Evolutionary conservation across 1,284 basidiomycete genomes (phyloP), one percentile per base, ranked within the genome.

Genomic region (Pascua sp.): DNA sequence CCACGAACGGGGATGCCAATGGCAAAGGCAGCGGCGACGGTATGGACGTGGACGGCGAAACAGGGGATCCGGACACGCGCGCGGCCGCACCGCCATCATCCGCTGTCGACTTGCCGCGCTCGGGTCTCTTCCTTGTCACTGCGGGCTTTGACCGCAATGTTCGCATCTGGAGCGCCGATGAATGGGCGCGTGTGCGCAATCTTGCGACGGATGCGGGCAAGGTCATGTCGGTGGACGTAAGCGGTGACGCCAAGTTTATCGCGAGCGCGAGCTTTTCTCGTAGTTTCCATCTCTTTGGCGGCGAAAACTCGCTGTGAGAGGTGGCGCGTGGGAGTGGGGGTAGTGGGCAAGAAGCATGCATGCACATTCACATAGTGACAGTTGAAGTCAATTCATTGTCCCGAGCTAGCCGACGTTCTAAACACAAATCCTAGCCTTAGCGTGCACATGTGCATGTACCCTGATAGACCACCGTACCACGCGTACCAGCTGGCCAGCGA

Each of bases 81-180:
- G 56, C 49, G 56, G 49, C 39, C 15, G 47, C 48, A 43, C 56
- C 40, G 50, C 51, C 38, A 24, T 49, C 18, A 42, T 47, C 17
- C 18, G 59, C 15, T 8, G 46, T 43, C 49, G 63, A 65, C 15
- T 52, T 86, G 79, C 80, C 64, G 57, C 84, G 86, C 16, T 87
- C 89, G 2, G 96, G 96, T 1, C 78, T 96, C 53, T 98, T 94
- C 80, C 85, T 99, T 57, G 92, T 90, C 5, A 93, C 90, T 59
- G 84, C 90, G 1, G 95, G 95, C 1, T 98, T 98, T 75, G 96
- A 99, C 73, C 91, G 92, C 1, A 85, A 89, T 57, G 91, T 98
- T 64, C 92, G 96, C 72, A 72, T 98, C 47, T 99, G 96, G 96
- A 91, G 88, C 64, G 91, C 95, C 32, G 96, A 98, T 73, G 96